These are phyloP conservation scores for Phytophthora agathidicida DNA, from an alignment of 352 stramenopile genomes.

Conservation along the genomic window DNA sequence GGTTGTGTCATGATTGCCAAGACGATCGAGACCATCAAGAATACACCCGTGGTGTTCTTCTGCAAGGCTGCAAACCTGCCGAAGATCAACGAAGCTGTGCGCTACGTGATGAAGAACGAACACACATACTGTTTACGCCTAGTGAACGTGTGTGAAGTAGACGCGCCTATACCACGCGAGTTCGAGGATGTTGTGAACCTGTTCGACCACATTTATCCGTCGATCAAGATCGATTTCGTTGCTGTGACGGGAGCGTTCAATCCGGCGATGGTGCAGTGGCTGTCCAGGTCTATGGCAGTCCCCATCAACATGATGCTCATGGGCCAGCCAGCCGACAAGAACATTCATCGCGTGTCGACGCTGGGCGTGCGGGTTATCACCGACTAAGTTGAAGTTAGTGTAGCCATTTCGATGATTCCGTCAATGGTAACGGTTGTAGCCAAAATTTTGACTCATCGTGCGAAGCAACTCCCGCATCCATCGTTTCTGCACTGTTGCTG, in stretches of 20 bases:
- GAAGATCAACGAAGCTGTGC: slow-evolving; percentile 92
- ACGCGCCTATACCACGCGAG: slow-evolving; percentile 35
- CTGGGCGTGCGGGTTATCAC: slow-evolving; percentile 85
- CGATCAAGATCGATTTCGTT: slow-evolving; percentile 90
- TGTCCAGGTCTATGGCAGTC: slow-evolving; percentile 71
- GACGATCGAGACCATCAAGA: slow-evolving; percentile 77
- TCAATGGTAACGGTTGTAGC: no score
- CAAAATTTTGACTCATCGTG: no score
- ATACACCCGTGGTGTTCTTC: slow-evolving; percentile 90
- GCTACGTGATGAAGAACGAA: slow-evolving; percentile 90
- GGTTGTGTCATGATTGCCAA: slow-evolving; percentile 72
- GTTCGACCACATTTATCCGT: slow-evolving; percentile 92
- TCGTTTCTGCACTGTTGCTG: no score
- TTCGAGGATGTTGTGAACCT: slow-evolving; percentile 66
- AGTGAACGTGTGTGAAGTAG: slow-evolving; percentile 65
- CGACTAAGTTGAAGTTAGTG: no score
- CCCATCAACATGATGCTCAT: slow-evolving; percentile 93
- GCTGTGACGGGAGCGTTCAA: slow-evolving; percentile 73
- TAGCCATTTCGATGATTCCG: no score
- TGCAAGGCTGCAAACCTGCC: slow-evolving; percentile 88
- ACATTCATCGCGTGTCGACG: slow-evolving; percentile 77
- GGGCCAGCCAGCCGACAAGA: slow-evolving; percentile 73
- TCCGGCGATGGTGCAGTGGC: slow-evolving; percentile 83
- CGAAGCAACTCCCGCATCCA: no score
- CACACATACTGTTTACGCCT: slow-evolving; percentile 90